Base-by-base conservation (phyloP, 2,329 filamentous ascomycete genomes). In the Epichloe coenophiala region DNA sequence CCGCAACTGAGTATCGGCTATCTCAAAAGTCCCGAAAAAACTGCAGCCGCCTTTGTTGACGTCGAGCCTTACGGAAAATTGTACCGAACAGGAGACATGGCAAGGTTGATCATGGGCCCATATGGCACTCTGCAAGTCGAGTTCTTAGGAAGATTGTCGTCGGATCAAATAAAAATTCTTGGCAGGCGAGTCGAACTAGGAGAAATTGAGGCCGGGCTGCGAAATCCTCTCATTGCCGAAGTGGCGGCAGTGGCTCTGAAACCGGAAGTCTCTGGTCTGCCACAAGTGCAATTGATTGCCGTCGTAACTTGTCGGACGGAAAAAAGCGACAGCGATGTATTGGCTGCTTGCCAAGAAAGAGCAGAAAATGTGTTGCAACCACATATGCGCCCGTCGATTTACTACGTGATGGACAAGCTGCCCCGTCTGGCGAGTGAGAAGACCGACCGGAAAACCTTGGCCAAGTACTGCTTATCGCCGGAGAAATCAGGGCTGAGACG, bases 141-240 rank as follows among this genome's bases (percentile, higher is more conserved):
- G 37, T 60, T 60, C 48, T 67, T 76, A 12, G 84, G 85, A 17
- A 74, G 85, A 41, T 71, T 80, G 21, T 53, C 52, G 11, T 86
- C 88, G 55, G 84, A 84, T 53, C 84, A 89, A 64, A 73, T 88
- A 51, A 91, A 90, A 62, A 73, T 91, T 13, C 75, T 84, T 36
- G 86, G 86, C 0, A 82, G 88, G 55, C 72, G 83, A 47, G 78
- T 91, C 38, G 85, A 90, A 60, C 73, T 90, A 11, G 78, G 79
- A 1, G 86, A 90, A 61, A 83, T 93, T 50, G 82, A 51, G 43
- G 38, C 37, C 15, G 49, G 39, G 12, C 37, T 51, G n/a, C 37
- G 36, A 78, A 52, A 40, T 47, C 53, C 19, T 42, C 11, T 42
- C n/a, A 12, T 42, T 13, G 40, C 1, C 21, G 21, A 8, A 52